A percentile compares a stretch with the other conserved stretches of the same genome.
These are phyloP conservation scores for Phytophthora pistaciae DNA, from an alignment of 352 stramenopile genomes.

Conservation along the genomic window DNA sequence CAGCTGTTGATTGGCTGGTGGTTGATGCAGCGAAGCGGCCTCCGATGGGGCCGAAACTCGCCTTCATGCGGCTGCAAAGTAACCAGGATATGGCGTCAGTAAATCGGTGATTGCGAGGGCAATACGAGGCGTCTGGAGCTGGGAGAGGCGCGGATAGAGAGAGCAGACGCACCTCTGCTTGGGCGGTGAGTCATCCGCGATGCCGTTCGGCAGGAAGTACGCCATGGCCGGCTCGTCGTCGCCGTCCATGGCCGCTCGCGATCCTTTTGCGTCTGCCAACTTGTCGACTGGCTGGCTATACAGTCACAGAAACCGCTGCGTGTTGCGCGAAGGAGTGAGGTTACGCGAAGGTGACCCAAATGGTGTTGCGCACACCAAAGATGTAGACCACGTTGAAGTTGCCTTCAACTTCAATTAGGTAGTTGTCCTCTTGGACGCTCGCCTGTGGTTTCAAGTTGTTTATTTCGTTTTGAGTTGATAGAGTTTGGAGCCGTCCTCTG, in stretches of 20 bases:
- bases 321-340: constrained; percentile 17
- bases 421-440: background rate
- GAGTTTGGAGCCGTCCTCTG: constrained; percentile 15
- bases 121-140: constrained; percentile 6
- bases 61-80: constrained; percentile 29
- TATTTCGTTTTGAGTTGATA: constrained; percentile 8
- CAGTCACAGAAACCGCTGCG: background rate
- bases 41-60: constrained; percentile 62
- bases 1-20: background rate
- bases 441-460: constrained; percentile 41
- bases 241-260: constrained; percentile 37
- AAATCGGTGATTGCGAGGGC: constrained; percentile 3
- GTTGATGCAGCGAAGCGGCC: constrained; percentile 25
- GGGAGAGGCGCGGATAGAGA: background rate
- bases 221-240: constrained; percentile 73
- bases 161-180: constrained; percentile 59
- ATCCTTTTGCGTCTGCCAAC: constrained; percentile 2
- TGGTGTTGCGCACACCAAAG: constrained; percentile 3
- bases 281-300: constrained; percentile 25
- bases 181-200: constrained; percentile 82
- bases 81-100: constrained; percentile 5
- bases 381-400: background rate
- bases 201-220: constrained; percentile 89
- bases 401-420: background rate
- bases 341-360: background rate